These are phyloP conservation scores for Camellia sinensis DNA, from an alignment of 148 eudicot species.

Conservation along the genomic window DNA sequence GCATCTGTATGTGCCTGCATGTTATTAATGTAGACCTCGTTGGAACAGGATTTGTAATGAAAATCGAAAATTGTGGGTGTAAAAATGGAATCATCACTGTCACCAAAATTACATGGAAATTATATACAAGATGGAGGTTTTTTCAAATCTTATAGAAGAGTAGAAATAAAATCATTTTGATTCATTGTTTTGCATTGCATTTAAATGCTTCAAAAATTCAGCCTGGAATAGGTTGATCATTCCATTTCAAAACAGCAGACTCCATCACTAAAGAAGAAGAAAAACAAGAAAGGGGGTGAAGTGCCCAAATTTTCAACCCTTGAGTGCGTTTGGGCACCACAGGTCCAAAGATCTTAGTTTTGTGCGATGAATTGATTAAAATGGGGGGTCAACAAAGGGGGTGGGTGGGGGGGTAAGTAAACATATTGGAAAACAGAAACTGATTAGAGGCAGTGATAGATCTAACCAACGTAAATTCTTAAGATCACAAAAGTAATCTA, in stretches of 20 bases:
- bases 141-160: not conserved
- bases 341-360: too few species aligned
- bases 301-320: too few species aligned
- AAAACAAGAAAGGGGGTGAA: not conserved
- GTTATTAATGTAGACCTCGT: not conserved
- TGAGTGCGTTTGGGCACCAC: too few species aligned
- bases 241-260: not conserved
- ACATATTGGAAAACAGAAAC: not conserved
- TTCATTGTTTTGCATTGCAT: not conserved
- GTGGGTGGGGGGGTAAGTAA: not conserved
- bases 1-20: conserved; percentile 39
- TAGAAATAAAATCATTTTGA: not conserved
- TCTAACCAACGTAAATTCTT: not conserved
- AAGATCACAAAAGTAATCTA: not conserved
- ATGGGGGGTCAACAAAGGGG: too few species aligned
- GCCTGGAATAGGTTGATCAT: not conserved
- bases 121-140: not conserved
- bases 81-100: not conserved
- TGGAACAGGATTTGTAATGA: not conserved
- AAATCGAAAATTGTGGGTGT: not conserved
- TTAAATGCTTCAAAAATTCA: conserved; percentile 14
- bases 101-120: not conserved
- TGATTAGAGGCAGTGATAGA: not conserved
- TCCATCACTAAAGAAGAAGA: not conserved
- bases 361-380: too few species aligned